Percentiles rank a stretch among this genome's conserved stretches.
Evolutionary conservation across 2,329 filamentous ascomycete species (phyloP).

Genomic region (Ascochyta viciae-villosae): DNA sequence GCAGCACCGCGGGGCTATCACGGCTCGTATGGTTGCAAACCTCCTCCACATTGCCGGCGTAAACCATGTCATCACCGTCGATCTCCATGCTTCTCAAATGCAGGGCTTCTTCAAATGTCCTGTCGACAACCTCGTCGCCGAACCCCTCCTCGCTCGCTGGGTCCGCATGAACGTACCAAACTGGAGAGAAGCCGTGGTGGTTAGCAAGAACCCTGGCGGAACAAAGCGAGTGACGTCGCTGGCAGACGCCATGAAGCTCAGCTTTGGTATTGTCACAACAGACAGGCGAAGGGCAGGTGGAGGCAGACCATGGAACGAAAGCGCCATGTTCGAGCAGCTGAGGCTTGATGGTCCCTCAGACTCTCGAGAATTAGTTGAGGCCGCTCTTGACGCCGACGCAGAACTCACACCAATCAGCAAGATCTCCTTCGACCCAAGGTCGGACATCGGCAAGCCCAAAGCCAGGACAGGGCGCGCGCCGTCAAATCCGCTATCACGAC

Average conservation of each 20-base stretch:
- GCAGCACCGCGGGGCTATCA: constrained; percentile 93
- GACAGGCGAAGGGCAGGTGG: constrained; percentile 62
- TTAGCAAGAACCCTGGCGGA: constrained; percentile 97
- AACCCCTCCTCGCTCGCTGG: constrained; percentile 94
- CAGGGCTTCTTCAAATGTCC: constrained; percentile 99
- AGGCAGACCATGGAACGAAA: constrained; percentile 71
- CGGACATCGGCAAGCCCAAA: constrained; percentile 39
- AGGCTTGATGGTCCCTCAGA: constrained; percentile 53
- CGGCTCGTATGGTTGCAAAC: constrained; percentile 95
- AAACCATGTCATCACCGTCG: constrained; percentile 96
- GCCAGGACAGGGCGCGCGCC: constrained; percentile 25
- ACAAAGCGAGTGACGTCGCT: constrained; percentile 97
- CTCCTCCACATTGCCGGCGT: constrained; percentile 91
- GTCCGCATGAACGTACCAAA: constrained; percentile 85
- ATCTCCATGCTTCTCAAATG: constrained; percentile 93
- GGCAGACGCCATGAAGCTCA: constrained; percentile 93
- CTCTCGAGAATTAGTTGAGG: constrained; percentile 40
- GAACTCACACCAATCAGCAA: constrained; percentile 41
- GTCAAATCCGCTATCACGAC: constrained; percentile 40
- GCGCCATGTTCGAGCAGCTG: constrained; percentile 70
- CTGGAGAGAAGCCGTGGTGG: constrained; percentile 92
- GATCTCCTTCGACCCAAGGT: constrained; percentile 33
- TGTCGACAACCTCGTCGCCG: constrained; percentile 95
- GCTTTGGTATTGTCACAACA: constrained; percentile 95
- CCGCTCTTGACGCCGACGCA: constrained; percentile 43